Conservation (phyloP, 139 green algal species). For the Edaphochlamys debaryana region DNA sequence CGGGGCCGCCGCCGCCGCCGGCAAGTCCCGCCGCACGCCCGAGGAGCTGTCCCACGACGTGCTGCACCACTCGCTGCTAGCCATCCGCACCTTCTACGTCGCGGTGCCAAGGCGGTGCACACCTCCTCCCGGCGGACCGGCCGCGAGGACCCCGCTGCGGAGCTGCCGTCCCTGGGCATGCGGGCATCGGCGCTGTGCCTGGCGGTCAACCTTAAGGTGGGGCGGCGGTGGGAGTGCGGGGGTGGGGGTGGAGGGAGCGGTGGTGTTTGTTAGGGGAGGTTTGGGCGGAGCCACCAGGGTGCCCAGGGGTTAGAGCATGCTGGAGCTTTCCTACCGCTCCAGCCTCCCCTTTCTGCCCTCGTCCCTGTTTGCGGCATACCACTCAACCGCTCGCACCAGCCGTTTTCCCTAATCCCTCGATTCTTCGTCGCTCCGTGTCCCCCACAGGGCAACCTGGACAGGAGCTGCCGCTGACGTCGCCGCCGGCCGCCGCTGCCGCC, state of each 20-base stretch:
- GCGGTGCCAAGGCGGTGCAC: conserved; percentile 84
- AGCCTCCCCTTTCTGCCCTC: no score
- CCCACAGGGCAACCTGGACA: conserved; percentile 66
- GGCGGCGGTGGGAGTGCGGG: no score
- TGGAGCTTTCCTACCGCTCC: no score
- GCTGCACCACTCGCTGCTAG: conserved; percentile 74
- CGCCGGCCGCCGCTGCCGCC: background rate
- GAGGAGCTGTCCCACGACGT: conserved; percentile 81
- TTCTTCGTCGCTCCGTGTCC: no score
- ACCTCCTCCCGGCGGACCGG: conserved; percentile 66
- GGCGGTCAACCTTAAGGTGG: conserved; percentile 75
- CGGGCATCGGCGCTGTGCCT: conserved; percentile 69
- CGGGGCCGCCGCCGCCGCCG: background rate
- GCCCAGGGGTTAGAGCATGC: no score
- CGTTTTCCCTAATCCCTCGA: no score
- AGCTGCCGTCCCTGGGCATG: conserved; percentile 65
- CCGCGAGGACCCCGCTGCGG: conserved; percentile 23
- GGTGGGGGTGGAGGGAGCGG: no score
- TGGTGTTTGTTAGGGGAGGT: no score
- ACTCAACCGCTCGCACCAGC: no score
- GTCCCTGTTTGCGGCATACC: no score
- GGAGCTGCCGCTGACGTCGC: conserved; percentile 40
- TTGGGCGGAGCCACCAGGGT: no score
- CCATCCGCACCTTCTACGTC: conserved; percentile 77
- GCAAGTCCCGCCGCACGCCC: conserved; percentile 55